Evolutionary conservation across 2,329 filamentous ascomycete genomes (phyloP).

Genomic region (Calonectria ilicicola): DNA sequence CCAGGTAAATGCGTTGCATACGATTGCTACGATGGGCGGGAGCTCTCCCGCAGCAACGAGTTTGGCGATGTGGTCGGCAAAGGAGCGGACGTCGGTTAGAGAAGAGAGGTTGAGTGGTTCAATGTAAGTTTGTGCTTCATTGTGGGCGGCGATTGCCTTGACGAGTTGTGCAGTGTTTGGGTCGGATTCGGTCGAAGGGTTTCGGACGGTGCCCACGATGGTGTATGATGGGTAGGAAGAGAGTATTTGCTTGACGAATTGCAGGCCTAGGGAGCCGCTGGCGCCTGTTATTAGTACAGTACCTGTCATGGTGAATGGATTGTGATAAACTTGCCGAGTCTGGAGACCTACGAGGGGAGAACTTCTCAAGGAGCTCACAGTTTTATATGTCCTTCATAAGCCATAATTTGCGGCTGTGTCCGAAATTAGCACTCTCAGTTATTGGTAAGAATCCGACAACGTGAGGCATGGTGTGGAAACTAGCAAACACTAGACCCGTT

Average conservation of each 20-base stretch:
- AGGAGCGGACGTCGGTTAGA: conserved; percentile 13
- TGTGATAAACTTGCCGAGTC: neutral
- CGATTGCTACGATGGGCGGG: conserved; percentile 30
- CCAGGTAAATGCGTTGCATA: conserved; percentile 36
- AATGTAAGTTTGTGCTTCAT: conserved; percentile 4
- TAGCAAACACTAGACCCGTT: neutral
- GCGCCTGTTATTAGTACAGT: conserved; percentile 52
- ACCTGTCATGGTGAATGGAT: conserved; percentile 38
- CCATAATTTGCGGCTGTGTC: neutral
- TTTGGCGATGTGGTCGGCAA: conserved; percentile 11
- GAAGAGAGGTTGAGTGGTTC: conserved; percentile 31
- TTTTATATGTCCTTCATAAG: neutral
- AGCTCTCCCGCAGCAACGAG: conserved; percentile 10
- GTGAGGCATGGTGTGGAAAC: neutral
- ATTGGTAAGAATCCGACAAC: neutral
- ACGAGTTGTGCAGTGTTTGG: conserved; percentile 45
- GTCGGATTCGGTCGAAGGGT: conserved; percentile 42
- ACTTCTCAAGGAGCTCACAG: neutral
- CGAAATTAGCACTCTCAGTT: neutral
- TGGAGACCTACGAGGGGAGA: neutral
- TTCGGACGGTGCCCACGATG: conserved; percentile 48
- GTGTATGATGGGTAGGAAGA: conserved; percentile 33
- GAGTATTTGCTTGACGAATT: conserved; percentile 30
- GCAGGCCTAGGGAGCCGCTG: conserved; percentile 48
- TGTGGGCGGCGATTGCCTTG: conserved; percentile 28